phyloP scores from a whole-genome alignment of 805 yeast species.

The Yarrowia divulgata region DNA sequence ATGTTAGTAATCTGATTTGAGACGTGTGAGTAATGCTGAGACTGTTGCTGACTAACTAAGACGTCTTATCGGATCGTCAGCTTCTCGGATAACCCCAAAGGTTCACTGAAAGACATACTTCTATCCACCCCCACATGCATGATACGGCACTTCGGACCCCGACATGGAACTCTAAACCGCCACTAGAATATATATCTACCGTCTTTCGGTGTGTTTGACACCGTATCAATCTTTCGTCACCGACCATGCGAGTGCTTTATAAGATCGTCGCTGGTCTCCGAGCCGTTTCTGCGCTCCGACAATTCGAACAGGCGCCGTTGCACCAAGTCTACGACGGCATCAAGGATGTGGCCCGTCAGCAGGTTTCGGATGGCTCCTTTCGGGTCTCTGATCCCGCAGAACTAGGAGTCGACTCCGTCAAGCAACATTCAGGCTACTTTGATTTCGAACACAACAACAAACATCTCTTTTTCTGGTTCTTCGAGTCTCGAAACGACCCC shows the following conservation, averaged over 20 bases:
- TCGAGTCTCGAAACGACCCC: conserved; percentile 91
- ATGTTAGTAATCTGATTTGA: no score
- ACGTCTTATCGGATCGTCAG: background rate
- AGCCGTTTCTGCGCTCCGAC: conserved; percentile 17
- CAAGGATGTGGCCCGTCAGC: conserved; percentile 37
- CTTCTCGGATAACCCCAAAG: background rate
- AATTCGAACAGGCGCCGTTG: conserved; percentile 28
- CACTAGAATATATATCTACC: conserved; percentile 18
- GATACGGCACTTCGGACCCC: conserved; percentile 38
- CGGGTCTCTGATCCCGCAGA: conserved; percentile 67
- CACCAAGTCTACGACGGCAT: conserved; percentile 8
- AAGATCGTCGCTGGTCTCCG: conserved; percentile 19
- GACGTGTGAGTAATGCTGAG: no score
- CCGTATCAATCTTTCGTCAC: background rate
- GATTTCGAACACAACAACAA: conserved; percentile 78
- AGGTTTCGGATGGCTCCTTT: conserved; percentile 54
- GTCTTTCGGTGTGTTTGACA: no score
- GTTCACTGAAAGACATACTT: background rate
- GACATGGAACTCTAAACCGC: conserved; percentile 15
- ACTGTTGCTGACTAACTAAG: no score
- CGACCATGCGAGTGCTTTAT: conserved; percentile 16
- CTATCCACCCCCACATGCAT: conserved; percentile 3
- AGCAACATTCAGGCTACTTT: conserved; percentile 76
- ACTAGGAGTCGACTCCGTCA: conserved; percentile 73
- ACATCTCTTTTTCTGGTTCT: conserved; percentile 92